These are phyloP conservation scores for Chlamydomonas eustigma DNA, from an alignment of 139 green algal species.

Conservation along the genomic window DNA sequence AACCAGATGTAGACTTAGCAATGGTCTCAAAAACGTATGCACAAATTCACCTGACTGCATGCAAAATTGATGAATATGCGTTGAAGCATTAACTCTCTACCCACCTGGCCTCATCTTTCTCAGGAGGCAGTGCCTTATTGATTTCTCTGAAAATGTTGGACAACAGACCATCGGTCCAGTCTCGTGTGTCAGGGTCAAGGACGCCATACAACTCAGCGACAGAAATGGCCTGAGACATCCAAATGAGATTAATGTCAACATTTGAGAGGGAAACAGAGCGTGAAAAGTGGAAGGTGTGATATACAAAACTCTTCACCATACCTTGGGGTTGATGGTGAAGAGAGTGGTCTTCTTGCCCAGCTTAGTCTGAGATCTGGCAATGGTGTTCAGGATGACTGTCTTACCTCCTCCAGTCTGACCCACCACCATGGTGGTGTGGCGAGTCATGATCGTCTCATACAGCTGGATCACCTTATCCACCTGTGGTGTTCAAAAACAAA, in stretches of 20 bases:
- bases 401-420: constrained; percentile 83
- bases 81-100: constrained; percentile 8
- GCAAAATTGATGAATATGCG: not conserved
- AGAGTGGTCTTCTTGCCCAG: constrained; percentile 75
- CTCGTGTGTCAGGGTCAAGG: constrained; percentile 74
- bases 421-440: constrained; percentile 86
- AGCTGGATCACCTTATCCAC: constrained; percentile 86
- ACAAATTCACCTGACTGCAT: too few relatives aligned
- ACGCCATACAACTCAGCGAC: constrained; percentile 76
- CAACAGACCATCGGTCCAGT: constrained; percentile 83
- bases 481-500: too few relatives aligned
- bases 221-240: constrained; percentile 48
- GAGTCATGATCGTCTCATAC: constrained; percentile 82
- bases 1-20: too few relatives aligned
- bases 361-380: constrained; percentile 70
- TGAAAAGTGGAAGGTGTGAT: too few relatives aligned
- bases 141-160: constrained; percentile 77
- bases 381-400: constrained; percentile 78
- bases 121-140: constrained; percentile 61
- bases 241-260: too few relatives aligned
- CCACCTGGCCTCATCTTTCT: constrained; percentile 47
- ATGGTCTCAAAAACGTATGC: too few relatives aligned
- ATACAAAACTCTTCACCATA: constrained; percentile 11
- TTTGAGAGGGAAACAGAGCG: too few relatives aligned
- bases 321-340: constrained; percentile 77